Base-by-base conservation (phyloP, 2,329 filamentous ascomycete species). In the Pseudogymnoascus sp. region DNA sequence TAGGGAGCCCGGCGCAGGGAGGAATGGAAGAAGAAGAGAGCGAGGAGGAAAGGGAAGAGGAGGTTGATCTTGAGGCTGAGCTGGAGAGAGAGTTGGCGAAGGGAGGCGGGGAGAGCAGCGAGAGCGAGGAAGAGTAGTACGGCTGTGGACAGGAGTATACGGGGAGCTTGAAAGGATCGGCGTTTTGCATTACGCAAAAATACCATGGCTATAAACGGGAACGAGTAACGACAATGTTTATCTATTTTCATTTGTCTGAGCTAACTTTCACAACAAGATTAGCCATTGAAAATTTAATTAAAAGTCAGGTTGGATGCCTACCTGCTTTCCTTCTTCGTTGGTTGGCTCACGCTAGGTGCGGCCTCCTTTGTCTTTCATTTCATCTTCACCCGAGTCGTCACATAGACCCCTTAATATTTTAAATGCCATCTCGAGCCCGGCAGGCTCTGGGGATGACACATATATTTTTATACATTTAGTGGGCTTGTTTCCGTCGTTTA, bases 1-100 rank as follows among this genome's bases (percentile, higher is more conserved):
- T 82, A 0, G 78, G 82, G 44, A 80, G 80, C 4, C 33, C 67
- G 16, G 24, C 24, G 6, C 24, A 38, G 6, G 38, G 21, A 26
- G 69, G 67, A 40, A 64, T 67, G 38, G 63, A 64, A 13, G 68
- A 66, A n/a, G 66, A 64, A 11, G 66, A 70, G 19, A 69, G 67
- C 19, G 71, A 74, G 50, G 70, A 73, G 24, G 72, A 73, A 42
- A 66, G 72, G 59, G 71, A 74, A 38, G 38, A 50, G 21, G 64
- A 65, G 19, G 35, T 69, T 16, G 72, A 73, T 62, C 65, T 74
- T 16, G 73, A 73, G 61, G 70, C 70, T 2, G 72, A 74, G 38
- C 53, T 74, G 35, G 71, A 73, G 63, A 64, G 72, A 33, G 72
- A 69, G 2, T 59, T 74, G 37, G 68, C 70, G 19, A 69, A 68